Conservation (phyloP, 2,329 filamentous ascomycete species). For the Coniochaeta sp. region DNA sequence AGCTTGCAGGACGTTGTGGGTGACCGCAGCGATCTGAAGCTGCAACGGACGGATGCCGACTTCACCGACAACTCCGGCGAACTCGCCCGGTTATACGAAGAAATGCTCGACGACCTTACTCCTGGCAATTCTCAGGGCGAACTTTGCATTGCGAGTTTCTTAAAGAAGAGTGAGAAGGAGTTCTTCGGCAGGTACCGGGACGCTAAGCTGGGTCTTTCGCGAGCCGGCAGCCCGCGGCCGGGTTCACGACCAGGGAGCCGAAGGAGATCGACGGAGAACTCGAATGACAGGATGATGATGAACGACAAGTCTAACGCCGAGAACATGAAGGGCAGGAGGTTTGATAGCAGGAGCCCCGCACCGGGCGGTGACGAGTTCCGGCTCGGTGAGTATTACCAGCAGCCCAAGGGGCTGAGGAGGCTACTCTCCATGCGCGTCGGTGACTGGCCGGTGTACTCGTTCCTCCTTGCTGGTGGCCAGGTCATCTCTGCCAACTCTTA, state of each 20-base stretch:
- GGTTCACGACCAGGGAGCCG: slow-evolving; percentile 22
- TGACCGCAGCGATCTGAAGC: slow-evolving; percentile 54
- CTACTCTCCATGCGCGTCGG: slow-evolving; percentile 44
- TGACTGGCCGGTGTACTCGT: slow-evolving; percentile 57
- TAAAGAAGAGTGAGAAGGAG: slow-evolving; percentile 58
- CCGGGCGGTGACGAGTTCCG: slow-evolving; percentile 43
- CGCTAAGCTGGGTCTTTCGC: slow-evolving; percentile 46
- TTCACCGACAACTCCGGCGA: slow-evolving; percentile 59
- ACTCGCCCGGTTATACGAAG: slow-evolving; percentile 52
- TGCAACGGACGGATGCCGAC: slow-evolving; percentile 62
- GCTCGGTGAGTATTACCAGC: slow-evolving; percentile 46
- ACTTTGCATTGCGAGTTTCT: slow-evolving; percentile 58
- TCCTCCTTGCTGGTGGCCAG: slow-evolving; percentile 54
- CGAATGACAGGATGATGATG: slow-evolving; percentile 9
- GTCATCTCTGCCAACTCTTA: slow-evolving; percentile 61
- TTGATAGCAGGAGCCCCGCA: slow-evolving; percentile 13
- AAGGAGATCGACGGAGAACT: slow-evolving; percentile 25
- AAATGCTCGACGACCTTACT: slow-evolving; percentile 43
- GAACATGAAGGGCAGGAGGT: neutral
- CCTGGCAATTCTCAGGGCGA: slow-evolving; percentile 49
- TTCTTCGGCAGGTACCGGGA: slow-evolving; percentile 56
- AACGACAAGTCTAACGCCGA: slow-evolving; percentile 5
- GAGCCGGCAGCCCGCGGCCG: slow-evolving; percentile 24
- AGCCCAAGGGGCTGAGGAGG: slow-evolving; percentile 45
- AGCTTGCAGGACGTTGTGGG: slow-evolving; percentile 39